Conservation (phyloP, 768 basidiomycete genomes). For the Plicaturopsis crispa region DNA sequence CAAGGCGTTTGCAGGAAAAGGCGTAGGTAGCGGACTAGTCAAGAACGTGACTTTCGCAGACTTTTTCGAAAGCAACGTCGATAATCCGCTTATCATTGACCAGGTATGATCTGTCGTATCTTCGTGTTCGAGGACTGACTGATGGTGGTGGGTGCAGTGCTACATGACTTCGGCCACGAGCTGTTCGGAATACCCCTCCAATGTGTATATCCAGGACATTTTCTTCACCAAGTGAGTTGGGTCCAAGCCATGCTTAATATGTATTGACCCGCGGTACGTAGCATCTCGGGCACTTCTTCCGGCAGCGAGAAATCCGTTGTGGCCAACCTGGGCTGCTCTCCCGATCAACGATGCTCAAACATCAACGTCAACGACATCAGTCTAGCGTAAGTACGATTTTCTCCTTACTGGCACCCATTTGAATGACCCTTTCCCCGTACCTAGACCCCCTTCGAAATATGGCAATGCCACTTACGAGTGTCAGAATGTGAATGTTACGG, state of each 20-base stretch:
- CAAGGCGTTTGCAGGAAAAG: conserved; percentile 58
- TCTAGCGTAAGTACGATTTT: conserved; percentile 29
- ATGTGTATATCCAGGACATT: conserved; percentile 48
- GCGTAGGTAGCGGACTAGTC: conserved; percentile 51
- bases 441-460: conserved; percentile 24
- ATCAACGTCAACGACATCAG: conserved; percentile 39
- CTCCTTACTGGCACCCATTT: conserved; percentile 1
- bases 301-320: conserved; percentile 37
- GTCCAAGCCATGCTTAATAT: background rate
- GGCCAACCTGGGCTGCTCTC: conserved; percentile 49
- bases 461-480: conserved; percentile 42
- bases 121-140: background rate
- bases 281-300: conserved; percentile 50
- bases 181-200: conserved; percentile 49
- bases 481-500: conserved; percentile 43
- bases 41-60: conserved; percentile 48
- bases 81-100: conserved; percentile 53
- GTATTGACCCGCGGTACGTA: background rate
- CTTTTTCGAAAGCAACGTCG: conserved; percentile 46
- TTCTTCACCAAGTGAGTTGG: conserved; percentile 39
- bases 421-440: background rate
- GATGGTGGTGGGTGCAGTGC: conserved; percentile 24
- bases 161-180: conserved; percentile 38
- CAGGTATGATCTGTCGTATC: conserved; percentile 25
- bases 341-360: conserved; percentile 40